Evolutionary conservation across 1,139 yeast species (phyloP).

Genomic region (Yamadazyma conglobata): DNA sequence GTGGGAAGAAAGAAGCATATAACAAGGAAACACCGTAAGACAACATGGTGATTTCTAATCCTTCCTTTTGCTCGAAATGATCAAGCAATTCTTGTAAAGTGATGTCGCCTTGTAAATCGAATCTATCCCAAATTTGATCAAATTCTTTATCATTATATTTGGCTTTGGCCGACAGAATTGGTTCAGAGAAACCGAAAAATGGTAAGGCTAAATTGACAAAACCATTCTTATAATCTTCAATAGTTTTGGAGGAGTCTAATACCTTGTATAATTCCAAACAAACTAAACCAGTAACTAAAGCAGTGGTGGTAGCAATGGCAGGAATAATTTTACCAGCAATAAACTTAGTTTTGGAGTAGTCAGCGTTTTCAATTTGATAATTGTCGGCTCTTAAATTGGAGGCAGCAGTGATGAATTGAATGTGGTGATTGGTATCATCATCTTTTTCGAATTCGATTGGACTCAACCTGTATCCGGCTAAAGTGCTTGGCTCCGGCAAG

Average conservation of each 20-base stretch:
- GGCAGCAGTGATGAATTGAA: conserved; percentile 95
- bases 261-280: conserved; percentile 91
- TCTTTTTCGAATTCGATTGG: conserved; percentile 97
- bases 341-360: conserved; percentile 71
- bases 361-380: conserved; percentile 80
- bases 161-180: conserved; percentile 79
- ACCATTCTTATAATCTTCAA: conserved; percentile 92
- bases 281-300: conserved; percentile 91
- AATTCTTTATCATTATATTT: conserved; percentile 76
- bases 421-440: conserved; percentile 94
- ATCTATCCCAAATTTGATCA: conserved; percentile 95
- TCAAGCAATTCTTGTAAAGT: conserved; percentile 75
- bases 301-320: conserved; percentile 98
- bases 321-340: conserved; percentile 96
- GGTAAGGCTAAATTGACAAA: conserved; percentile 93
- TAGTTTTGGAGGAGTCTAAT: conserved; percentile 63
- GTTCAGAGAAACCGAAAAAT: conserved; percentile 95
- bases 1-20: conserved; percentile 92
- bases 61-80: conserved; percentile 75
- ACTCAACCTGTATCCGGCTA: conserved; percentile 81
- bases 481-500: conserved; percentile 82
- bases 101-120: conserved; percentile 73
- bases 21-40: conserved; percentile 87
- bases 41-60: conserved; percentile 84
- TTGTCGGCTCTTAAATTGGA: conserved; percentile 94